A percentile compares a stretch with the other conserved stretches of the same genome.
Evolutionary conservation across 805 yeast species (phyloP).

Genomic region (Tetrapisispora taiwanensis): DNA sequence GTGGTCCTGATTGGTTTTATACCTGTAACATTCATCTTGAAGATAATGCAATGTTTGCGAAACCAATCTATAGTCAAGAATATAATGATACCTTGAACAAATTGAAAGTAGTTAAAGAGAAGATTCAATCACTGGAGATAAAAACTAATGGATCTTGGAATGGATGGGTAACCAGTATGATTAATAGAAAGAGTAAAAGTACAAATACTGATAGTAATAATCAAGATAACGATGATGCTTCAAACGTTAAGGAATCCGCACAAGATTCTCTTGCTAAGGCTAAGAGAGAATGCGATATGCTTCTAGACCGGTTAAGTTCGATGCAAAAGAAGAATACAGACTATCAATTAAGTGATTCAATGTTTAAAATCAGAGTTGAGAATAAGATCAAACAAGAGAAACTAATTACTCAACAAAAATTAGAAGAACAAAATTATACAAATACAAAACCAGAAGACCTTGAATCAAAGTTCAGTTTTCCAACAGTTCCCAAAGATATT

Average conservation of each 20-base stretch:
- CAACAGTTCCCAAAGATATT: conserved; percentile 16
- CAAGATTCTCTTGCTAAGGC: conserved; percentile 1
- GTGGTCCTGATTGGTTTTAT: conserved; percentile 27
- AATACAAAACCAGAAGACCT: conserved; percentile 24
- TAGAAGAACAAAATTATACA: conserved; percentile 21
- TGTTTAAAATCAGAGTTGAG: conserved; percentile 18
- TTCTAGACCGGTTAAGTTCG: conserved; percentile 14
- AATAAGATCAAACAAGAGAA: conserved; percentile 7
- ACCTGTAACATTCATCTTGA: conserved; percentile 28
- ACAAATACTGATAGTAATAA: background rate
- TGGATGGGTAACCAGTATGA: conserved; percentile 24
- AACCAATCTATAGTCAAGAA: conserved; percentile 18
- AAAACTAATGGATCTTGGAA: conserved; percentile 22
- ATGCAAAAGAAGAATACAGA: conserved; percentile 12
- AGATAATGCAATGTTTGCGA: conserved; percentile 26
- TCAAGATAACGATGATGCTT: background rate
- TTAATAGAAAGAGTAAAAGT: conserved; percentile 10
- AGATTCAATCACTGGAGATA: conserved; percentile 6
- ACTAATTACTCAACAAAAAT: conserved; percentile 7
- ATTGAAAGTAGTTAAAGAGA: conserved; percentile 12
- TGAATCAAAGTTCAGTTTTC: conserved; percentile 16
- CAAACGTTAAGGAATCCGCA: background rate
- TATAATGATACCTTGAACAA: conserved; percentile 12
- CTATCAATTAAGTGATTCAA: conserved; percentile 15
- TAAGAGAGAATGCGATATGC: conserved; percentile 11